A percentile compares a stretch with the other conserved stretches of the same genome.
phyloP scores from a whole-genome alignment of 148 eudicot genomes.

The Amaranthus cruentus region DNA sequence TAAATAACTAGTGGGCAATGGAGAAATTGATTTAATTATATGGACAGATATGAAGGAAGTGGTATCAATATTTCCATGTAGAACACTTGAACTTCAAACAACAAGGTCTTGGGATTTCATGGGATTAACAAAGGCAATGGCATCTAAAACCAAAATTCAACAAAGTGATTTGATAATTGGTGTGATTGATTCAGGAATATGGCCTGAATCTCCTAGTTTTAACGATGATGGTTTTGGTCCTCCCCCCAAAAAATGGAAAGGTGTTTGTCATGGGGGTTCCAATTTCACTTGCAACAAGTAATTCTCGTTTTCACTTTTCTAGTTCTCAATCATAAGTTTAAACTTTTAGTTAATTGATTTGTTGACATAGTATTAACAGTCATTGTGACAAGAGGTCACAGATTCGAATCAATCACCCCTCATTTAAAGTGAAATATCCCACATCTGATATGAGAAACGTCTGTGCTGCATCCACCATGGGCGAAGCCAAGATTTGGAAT shows the following conservation, averaged over 20 bases:
- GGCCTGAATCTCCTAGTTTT: constrained; percentile 57
- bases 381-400: too few relatives aligned
- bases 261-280: constrained; percentile 31
- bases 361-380: too few relatives aligned
- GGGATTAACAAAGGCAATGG: constrained; percentile 30
- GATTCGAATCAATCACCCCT: too few relatives aligned
- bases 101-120: constrained; percentile 70
- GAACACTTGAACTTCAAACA: constrained; percentile 39
- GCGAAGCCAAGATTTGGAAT: too few relatives aligned
- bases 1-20: background rate
- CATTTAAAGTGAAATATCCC: too few relatives aligned
- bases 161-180: constrained; percentile 45
- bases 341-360: too few relatives aligned
- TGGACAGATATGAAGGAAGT: constrained; percentile 37
- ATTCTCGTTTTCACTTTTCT: background rate
- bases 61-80: constrained; percentile 45
- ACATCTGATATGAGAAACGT: too few relatives aligned
- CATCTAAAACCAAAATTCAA: background rate
- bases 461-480: too few relatives aligned
- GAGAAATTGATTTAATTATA: constrained; percentile 13
- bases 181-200: constrained; percentile 47
- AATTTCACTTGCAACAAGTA: constrained; percentile 67
- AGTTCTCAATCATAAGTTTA: background rate
- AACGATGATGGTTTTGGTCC: constrained; percentile 42
- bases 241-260: constrained; percentile 56